Percentiles rank a stretch among this genome's conserved stretches.
Evolutionary conservation across 2,329 filamentous ascomycete species (phyloP).

Genomic region (Botrytis sinoallii): DNA sequence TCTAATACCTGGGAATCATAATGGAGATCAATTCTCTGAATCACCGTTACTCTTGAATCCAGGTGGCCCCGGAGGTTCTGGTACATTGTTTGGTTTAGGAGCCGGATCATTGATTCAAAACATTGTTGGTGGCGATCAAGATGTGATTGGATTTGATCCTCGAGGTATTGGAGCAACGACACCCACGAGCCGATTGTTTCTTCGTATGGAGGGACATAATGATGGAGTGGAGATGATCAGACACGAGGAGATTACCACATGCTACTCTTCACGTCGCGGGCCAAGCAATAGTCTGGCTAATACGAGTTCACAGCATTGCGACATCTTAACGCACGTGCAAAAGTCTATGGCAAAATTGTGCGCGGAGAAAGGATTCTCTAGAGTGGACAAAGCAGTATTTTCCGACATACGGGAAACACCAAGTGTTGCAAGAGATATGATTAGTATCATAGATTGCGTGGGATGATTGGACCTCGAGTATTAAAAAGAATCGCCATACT

Average conservation of each 20-base stretch:
- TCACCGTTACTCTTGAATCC: slow-evolving; percentile 47
- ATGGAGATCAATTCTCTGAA: slow-evolving; percentile 35
- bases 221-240: slow-evolving; percentile 36
- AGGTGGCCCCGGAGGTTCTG: slow-evolving; percentile 47
- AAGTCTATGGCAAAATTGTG: slow-evolving; percentile 45
- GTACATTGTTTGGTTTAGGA: slow-evolving; percentile 36
- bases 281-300: slow-evolving; percentile 42
- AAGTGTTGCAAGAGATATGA: slow-evolving; percentile 40
- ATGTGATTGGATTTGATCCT: slow-evolving; percentile 50
- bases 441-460: slow-evolving; percentile 38
- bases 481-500: slow-evolving; percentile 1
- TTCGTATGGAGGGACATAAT: slow-evolving; percentile 37
- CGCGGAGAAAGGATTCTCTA: slow-evolving; percentile 35
- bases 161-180: slow-evolving; percentile 50
- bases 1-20: slow-evolving; percentile 28
- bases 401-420: slow-evolving; percentile 36
- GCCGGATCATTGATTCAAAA: slow-evolving; percentile 38
- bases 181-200: slow-evolving; percentile 53
- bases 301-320: slow-evolving; percentile 47
- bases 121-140: slow-evolving; percentile 42
- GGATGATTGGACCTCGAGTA: slow-evolving; percentile 31
- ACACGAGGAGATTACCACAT: slow-evolving; percentile 40
- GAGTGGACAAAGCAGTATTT: slow-evolving; percentile 33
- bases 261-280: slow-evolving; percentile 24
- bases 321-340: slow-evolving; percentile 45